Evolutionary conservation across 2,329 filamentous ascomycete genomes (phyloP), one percentile per base, ranked within the genome.

Genomic region (Penicillium brasilianum): DNA sequence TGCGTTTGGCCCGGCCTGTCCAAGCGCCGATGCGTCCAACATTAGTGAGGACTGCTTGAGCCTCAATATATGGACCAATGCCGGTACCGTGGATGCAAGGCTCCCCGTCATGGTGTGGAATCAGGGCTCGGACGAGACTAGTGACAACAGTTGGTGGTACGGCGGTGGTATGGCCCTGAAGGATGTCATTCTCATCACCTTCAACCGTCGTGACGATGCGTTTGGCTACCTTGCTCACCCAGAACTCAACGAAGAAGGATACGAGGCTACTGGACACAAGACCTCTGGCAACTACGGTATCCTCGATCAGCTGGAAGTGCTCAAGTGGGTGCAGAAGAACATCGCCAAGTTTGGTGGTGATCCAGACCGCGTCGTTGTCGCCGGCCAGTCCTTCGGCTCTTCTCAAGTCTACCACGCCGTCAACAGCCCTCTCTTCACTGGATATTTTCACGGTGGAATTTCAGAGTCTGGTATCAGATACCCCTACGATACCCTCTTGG

Each of bases 341-440:
- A 84, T 85, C 61, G 72, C 80, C 68, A 69, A 77, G 16, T 86
- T 86, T 59, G 84, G 84, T 41, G 84, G 84, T 43, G 81, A 85
- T 68, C 75, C 79, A 3, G 73, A 77, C 20, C 76, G 78, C 7
- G 79, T 85, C 25, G 83, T 81, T 1, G 76, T 85, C 14, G 65
- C 64, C 10, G 71, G 71, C 0, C 69, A 72, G 51, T 71, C 69
- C 16, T 68, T 68, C n/a, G 72, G 73, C 10, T 75, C 73, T 9
- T 71, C 71, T 2, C 69, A 69, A 46, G 60, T 69, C 39, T 73
- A 75, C 56, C 73, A 76, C 51, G 69, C 69, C 3, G 65, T 75
- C 28, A 73, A 74, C 59, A 73, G 69, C 22, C 63, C 62, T 20
- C 63, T 75, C 5, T 72, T 72, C 63, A 69, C 61, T 28, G 72